phyloP scores from a whole-genome alignment of 2,329 filamentous ascomycete genomes.

The Alternaria conjuncta region DNA sequence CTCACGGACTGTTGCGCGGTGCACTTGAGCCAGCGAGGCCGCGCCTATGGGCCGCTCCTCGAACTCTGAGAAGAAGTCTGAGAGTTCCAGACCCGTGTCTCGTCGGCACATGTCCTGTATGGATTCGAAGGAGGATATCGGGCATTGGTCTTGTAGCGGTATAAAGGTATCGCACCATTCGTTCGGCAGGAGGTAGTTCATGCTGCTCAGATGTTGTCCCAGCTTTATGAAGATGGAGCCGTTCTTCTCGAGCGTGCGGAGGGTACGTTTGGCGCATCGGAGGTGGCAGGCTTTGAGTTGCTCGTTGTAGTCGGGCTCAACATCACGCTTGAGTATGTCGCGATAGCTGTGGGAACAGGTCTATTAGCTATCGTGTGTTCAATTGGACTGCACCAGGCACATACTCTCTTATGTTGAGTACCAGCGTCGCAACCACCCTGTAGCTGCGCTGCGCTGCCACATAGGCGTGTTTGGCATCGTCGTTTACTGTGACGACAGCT shows the following conservation, averaged over 20 bases:
- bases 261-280: constrained; percentile 86
- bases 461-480: constrained; percentile 78
- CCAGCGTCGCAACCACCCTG: constrained; percentile 76
- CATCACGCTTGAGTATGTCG: constrained; percentile 74
- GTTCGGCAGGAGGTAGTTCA: constrained; percentile 89
- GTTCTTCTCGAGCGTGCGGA: constrained; percentile 89
- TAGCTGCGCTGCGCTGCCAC: constrained; percentile 78
- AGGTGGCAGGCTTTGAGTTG: constrained; percentile 85
- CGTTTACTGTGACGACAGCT: constrained; percentile 58
- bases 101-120: constrained; percentile 84
- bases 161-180: constrained; percentile 98
- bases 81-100: constrained; percentile 81
- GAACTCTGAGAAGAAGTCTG: constrained; percentile 87
- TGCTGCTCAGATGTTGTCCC: constrained; percentile 92
- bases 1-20: constrained; percentile 81
- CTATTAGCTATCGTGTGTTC: constrained; percentile 19
- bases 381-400: constrained; percentile 33
- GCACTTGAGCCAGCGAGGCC: constrained; percentile 92
- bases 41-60: constrained; percentile 82
- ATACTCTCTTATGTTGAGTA: constrained; percentile 88
- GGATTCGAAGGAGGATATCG: constrained; percentile 86
- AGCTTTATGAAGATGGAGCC: constrained; percentile 99
- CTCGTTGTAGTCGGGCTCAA: constrained; percentile 69
- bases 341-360: constrained; percentile 72
- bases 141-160: constrained; percentile 93